These are phyloP conservation scores for Aspergillus brasiliensis DNA, from an alignment of 2,329 filamentous ascomycete species.

Conservation along the genomic window DNA sequence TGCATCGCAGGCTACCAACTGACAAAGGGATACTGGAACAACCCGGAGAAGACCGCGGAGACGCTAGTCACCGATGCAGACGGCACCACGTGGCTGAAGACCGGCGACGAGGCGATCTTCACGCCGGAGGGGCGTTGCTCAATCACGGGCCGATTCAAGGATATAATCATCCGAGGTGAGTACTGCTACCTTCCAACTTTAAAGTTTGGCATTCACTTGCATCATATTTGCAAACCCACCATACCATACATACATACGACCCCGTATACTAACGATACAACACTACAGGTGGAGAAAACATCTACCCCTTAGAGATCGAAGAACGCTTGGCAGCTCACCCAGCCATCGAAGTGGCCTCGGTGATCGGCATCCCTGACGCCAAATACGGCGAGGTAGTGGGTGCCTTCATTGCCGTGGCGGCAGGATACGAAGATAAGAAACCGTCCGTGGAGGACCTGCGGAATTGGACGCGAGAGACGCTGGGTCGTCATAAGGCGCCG, in stretches of 20 bases:
- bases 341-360: slow-evolving; percentile 64
- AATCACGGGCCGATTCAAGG: slow-evolving; percentile 76
- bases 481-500: slow-evolving; percentile 70
- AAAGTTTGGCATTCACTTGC: background rate
- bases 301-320: slow-evolving; percentile 74
- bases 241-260: slow-evolving; percentile 2
- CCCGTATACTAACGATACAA: background rate
- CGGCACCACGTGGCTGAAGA: slow-evolving; percentile 63
- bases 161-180: slow-evolving; percentile 72
- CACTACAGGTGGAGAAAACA: slow-evolving; percentile 66
- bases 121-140: slow-evolving; percentile 65
- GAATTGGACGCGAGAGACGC: slow-evolving; percentile 62
- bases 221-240: background rate
- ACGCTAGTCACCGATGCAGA: slow-evolving; percentile 67
- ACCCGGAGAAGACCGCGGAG: slow-evolving; percentile 73
- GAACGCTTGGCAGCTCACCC: slow-evolving; percentile 69
- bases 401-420: slow-evolving; percentile 55
- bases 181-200: background rate
- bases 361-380: slow-evolving; percentile 69
- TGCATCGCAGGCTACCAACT: slow-evolving; percentile 79
- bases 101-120: slow-evolving; percentile 61
- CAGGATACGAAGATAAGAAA: slow-evolving; percentile 29
- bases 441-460: slow-evolving; percentile 59
- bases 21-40: slow-evolving; percentile 63
- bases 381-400: slow-evolving; percentile 74